Conservation (phyloP, 129 eudicot species). For the Solidago caesia region DNA sequence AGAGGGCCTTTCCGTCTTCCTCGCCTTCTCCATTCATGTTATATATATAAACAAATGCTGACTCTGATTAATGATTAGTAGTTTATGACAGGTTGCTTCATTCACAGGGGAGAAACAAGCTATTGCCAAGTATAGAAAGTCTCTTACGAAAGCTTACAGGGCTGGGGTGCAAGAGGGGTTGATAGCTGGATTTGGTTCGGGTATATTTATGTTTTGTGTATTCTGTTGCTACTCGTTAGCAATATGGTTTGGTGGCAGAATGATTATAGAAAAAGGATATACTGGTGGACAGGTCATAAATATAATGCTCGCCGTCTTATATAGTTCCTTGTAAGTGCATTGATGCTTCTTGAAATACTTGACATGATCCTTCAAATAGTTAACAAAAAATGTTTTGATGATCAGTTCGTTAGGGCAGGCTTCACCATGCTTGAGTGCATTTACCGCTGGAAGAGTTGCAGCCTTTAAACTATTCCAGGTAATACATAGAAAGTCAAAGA, state of each 20-base stretch:
- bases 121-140: slow-evolving; percentile 51
- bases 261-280: slow-evolving; percentile 61
- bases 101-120: slow-evolving; percentile 85
- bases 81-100: slow-evolving; percentile 59
- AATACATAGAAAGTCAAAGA: slow-evolving; percentile 54
- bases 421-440: slow-evolving; percentile 68
- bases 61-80: not conserved
- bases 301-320: slow-evolving; percentile 58
- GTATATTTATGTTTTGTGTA: slow-evolving; percentile 43
- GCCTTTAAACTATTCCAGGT: slow-evolving; percentile 69
- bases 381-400: not conserved
- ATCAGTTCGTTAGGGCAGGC: slow-evolving; percentile 69
- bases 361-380: not conserved
- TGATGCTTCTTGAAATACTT: not conserved
- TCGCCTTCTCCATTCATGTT: not conserved
- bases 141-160: slow-evolving; percentile 56
- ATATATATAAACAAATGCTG: not conserved
- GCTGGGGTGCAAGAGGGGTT: slow-evolving; percentile 67
- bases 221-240: slow-evolving; percentile 70
- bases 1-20: too few relatives aligned
- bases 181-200: slow-evolving; percentile 69
- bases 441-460: slow-evolving; percentile 70
- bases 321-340: slow-evolving; percentile 69
- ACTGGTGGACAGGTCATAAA: slow-evolving; percentile 71
- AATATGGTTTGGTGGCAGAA: slow-evolving; percentile 72